Base-by-base conservation (phyloP, 352 stramenopile genomes). In the Phytophthora boehmeriae region DNA sequence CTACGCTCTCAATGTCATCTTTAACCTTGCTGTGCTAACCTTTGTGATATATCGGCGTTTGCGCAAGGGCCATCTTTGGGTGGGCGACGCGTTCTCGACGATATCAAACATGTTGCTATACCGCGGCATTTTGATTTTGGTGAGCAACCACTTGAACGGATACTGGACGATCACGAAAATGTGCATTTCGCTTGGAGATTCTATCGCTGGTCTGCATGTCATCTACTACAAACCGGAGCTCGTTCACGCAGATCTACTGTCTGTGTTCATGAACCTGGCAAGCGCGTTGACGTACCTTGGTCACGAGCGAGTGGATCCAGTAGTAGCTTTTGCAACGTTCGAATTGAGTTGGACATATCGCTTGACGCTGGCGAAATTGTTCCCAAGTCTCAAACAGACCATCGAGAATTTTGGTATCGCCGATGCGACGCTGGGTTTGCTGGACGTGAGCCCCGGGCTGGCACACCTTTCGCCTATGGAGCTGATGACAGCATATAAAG, bases 101-200 rank as follows among this genome's bases (percentile, higher is more conserved):
- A 62, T 80, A 14, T 80, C 74, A 0, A 69, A 58, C 2, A 59
- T 60, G 41, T 53, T 83, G 1, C 5, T 78, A 0, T 52, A 66
- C 20, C 74, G 71, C 10, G 74, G 74, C 2, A 28, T 74, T 2
- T 28, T 72, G 10, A 57, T 80, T 1, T 11, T 76, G 2, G 2
- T 80, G 17, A 68, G 64, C 41, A 75, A 59, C 22, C 42, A 59
- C 0, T 28, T 83, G 14, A 76, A 80, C 52, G 69, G 63, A 16
- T 78, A 60, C 41, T 80, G 62, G 64, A 62, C 66, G 1, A 41
- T 80, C 19, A 59, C 44, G 1, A 74, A 80, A 38, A 68, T 75
- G 42, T 65, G 53, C 23, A 55, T 71, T 11, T 57, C 42, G 0
- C 35, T 60, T 9, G 59, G 62, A 16, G 55, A 66, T 36, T 42